These are phyloP conservation scores for Areca catechu DNA, from an alignment of 176 grass and related monocot genomes.

Conservation along the genomic window DNA sequence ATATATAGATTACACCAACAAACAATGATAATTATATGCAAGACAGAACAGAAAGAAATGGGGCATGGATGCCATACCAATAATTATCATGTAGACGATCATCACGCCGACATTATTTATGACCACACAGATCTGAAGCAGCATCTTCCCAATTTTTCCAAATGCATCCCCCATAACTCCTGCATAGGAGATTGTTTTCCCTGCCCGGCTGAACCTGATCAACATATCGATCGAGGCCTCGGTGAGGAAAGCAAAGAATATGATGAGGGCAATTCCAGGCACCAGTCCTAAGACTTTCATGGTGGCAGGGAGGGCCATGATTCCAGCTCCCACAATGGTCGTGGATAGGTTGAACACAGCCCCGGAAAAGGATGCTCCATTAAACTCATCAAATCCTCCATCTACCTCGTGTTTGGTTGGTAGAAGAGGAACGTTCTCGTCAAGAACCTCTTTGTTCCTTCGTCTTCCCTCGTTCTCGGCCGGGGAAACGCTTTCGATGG, in stretches of 20 bases:
- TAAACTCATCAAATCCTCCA: conserved; percentile 46
- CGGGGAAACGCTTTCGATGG: conserved; percentile 28
- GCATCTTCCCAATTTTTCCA: conserved; percentile 41
- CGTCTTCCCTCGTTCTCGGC: conserved; percentile 17
- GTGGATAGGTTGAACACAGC: conserved; percentile 96
- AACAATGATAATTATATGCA: too few species aligned
- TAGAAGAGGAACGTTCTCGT: conserved; percentile 57
- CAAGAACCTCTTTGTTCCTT: conserved; percentile 34
- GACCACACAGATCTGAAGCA: conserved; percentile 84
- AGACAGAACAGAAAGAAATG: background rate
- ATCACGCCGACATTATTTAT: conserved; percentile 82
- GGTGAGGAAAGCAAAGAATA: conserved; percentile 72
- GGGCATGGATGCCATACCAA: conserved; percentile 39
- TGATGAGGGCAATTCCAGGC: conserved; percentile 61
- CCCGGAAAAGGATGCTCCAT: conserved; percentile 69
- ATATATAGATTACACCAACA: too few species aligned
- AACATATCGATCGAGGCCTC: conserved; percentile 85
- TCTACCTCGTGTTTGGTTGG: conserved; percentile 34
- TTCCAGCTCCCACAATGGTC: conserved; percentile 90
- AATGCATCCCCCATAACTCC: conserved; percentile 78
- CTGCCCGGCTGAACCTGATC: conserved; percentile 60
- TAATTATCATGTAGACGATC: conserved; percentile 99
- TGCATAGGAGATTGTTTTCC: conserved; percentile 50
- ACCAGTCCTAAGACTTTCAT: conserved; percentile 93
- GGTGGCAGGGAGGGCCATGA: conserved; percentile 93